Percentiles rank a stretch among this genome's conserved stretches.
Evolutionary conservation across 768 basidiomycete species (phyloP).

Genomic region (Trichaptum fuscoviolaceum): DNA sequence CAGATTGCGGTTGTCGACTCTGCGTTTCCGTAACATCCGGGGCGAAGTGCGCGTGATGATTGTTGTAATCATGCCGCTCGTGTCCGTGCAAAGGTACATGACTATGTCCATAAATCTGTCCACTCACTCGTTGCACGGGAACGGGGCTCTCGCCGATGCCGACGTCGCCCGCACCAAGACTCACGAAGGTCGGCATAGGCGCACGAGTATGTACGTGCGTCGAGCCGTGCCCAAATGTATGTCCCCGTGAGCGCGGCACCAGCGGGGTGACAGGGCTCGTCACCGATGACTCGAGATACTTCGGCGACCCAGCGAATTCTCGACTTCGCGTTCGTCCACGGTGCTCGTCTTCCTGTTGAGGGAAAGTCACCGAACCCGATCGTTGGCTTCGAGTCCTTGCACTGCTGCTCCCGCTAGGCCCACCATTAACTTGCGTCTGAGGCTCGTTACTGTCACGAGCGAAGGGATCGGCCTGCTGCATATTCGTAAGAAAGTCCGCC

Average conservation of each 20-base stretch:
- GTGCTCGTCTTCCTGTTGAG: neutral
- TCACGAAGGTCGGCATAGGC: slow-evolving; percentile 37
- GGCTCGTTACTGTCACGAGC: neutral
- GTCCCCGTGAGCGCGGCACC: slow-evolving; percentile 24
- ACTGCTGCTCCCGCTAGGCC: neutral
- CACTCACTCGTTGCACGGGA: slow-evolving; percentile 20
- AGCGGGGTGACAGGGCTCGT: slow-evolving; percentile 21
- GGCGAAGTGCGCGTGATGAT: neutral
- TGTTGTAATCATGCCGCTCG: neutral
- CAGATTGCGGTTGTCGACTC: neutral
- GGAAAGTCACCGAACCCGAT: neutral
- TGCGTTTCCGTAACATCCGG: neutral
- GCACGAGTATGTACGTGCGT: slow-evolving; percentile 19
- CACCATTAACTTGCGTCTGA: neutral
- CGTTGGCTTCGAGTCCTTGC: neutral
- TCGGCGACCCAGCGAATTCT: slow-evolving; percentile 38
- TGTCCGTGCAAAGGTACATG: neutral
- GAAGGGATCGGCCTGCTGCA: neutral
- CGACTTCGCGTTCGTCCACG: slow-evolving; percentile 19
- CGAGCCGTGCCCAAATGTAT: neutral
- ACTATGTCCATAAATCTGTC: neutral
- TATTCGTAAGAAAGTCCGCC: slow-evolving; percentile 8
- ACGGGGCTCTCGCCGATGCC: slow-evolving; percentile 65
- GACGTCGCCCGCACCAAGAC: slow-evolving; percentile 39
- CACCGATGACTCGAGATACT: slow-evolving; percentile 23